These are phyloP conservation scores for Amaranthus cruentus DNA, from an alignment of 148 eudicot species.

Conservation along the genomic window DNA sequence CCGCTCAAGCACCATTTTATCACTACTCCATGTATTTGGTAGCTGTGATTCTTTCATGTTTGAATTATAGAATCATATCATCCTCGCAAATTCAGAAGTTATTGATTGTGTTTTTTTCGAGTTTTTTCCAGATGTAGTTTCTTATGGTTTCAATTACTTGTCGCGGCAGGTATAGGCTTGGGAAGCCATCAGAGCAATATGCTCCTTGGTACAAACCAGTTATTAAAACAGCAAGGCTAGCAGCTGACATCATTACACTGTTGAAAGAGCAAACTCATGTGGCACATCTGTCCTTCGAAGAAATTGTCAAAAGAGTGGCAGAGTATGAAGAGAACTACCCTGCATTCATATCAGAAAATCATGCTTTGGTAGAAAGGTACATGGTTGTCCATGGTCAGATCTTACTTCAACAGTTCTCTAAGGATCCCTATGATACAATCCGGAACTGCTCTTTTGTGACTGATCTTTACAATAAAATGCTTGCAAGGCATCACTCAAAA, in stretches of 20 bases:
- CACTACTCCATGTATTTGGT: not conserved
- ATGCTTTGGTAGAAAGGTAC: constrained; percentile 63
- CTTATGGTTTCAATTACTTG: constrained; percentile 6
- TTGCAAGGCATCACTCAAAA: constrained; percentile 78
- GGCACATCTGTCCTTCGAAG: constrained; percentile 73
- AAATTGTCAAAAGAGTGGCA: constrained; percentile 63
- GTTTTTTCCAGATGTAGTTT: not conserved
- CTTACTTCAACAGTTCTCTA: constrained; percentile 82
- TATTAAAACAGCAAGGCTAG: constrained; percentile 77
- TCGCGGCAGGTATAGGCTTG: constrained; percentile 81
- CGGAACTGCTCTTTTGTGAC: constrained; percentile 64
- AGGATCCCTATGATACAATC: constrained; percentile 71
- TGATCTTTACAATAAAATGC: constrained; percentile 76
- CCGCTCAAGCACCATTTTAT: not conserved
- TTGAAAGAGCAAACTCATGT: constrained; percentile 83
- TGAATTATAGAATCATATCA: not conserved
- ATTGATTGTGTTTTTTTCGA: not conserved
- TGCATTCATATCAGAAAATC: constrained; percentile 68
- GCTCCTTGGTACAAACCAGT: constrained; percentile 92
- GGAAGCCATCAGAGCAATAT: constrained; percentile 90
- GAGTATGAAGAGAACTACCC: constrained; percentile 58
- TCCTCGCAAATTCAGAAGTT: no score
- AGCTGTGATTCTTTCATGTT: not conserved
- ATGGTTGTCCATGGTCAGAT: constrained; percentile 91
- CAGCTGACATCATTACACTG: constrained; percentile 66